Conservation (phyloP, 129 eudicot species). For the Artemisia annua region DNA sequence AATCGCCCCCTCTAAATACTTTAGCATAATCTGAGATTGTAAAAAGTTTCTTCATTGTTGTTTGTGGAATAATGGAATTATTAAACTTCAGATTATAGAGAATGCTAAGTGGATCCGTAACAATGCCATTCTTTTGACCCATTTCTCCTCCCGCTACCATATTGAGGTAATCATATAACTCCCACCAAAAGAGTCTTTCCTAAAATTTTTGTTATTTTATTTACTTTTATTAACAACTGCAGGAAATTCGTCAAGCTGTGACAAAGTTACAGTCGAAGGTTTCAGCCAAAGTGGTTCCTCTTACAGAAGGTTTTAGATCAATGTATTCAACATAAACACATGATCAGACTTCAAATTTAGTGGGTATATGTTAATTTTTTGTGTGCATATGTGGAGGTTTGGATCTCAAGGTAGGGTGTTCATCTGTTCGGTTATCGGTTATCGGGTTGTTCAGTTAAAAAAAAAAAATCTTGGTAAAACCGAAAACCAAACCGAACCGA, state of each 20-base stretch:
- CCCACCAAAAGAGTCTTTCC: too few relatives aligned
- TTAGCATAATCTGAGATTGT: background rate
- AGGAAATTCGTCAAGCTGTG: slow-evolving; percentile 90
- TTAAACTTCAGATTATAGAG: slow-evolving; percentile 64
- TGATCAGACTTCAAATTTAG: slow-evolving; percentile 15
- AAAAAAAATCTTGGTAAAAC: too few relatives aligned
- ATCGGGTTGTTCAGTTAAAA: too few relatives aligned
- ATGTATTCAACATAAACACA: slow-evolving; percentile 42
- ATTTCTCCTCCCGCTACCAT: slow-evolving; percentile 90
- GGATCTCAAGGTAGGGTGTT: background rate
- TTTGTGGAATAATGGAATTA: background rate
- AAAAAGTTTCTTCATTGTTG: background rate
- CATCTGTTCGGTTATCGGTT: too few relatives aligned
- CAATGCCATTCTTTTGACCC: slow-evolving; percentile 77
- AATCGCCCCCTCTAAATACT: background rate
- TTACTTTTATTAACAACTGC: background rate
- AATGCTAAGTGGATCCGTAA: slow-evolving; percentile 92
- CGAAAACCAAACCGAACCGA: too few relatives aligned
- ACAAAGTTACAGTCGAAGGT: slow-evolving; percentile 69
- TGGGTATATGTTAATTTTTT: background rate
- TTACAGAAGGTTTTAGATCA: slow-evolving; percentile 92
- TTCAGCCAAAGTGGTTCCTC: slow-evolving; percentile 68
- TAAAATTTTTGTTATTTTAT: slow-evolving; percentile 1
- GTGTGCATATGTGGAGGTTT: slow-evolving; percentile 28
- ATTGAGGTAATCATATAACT: slow-evolving; percentile 61